These are phyloP conservation scores for Rhodotorula sphaerocarpa DNA, from an alignment of 768 basidiomycete species.

Conservation along the genomic window DNA sequence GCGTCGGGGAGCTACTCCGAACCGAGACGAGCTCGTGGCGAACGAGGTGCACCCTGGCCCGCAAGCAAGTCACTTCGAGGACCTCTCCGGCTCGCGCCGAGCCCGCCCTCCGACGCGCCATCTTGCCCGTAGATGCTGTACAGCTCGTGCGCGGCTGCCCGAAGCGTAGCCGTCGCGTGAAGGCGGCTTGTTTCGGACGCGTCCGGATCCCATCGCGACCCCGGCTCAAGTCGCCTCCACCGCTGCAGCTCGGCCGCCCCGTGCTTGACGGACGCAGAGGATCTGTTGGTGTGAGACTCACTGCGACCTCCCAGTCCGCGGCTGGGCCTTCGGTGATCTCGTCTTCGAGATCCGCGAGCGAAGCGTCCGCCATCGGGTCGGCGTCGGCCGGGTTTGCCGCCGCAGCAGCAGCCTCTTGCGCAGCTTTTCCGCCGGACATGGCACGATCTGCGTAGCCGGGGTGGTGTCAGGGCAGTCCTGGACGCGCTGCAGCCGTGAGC, in stretches of 20 bases:
- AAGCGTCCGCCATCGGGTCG: neutral
- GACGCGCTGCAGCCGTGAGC: too few relatives aligned
- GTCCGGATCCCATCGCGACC: too few relatives aligned
- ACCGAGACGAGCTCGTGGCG: neutral
- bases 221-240: too few relatives aligned
- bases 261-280: too few relatives aligned
- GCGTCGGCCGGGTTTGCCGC: neutral
- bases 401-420: neutral
- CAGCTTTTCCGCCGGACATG: neutral
- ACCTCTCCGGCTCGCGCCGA: neutral
- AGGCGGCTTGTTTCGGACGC: too few relatives aligned
- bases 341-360: neutral
- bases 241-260: neutral
- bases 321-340: slow-evolving; percentile 12
- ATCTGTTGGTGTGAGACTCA: too few relatives aligned
- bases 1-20: neutral
- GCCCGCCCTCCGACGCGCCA: neutral
- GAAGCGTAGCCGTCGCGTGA: too few relatives aligned
- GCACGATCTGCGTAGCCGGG: too few relatives aligned
- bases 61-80: too few relatives aligned
- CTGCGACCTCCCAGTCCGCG: slow-evolving; percentile 29
- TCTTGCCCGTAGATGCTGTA: too few relatives aligned
- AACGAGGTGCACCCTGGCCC: neutral
- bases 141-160: too few relatives aligned
- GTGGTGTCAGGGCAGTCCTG: too few relatives aligned